Percentiles rank a stretch among this genome's conserved stretches.
Conservation (phyloP, 441 rosid species). For the Populus trichocarpa region DNA sequence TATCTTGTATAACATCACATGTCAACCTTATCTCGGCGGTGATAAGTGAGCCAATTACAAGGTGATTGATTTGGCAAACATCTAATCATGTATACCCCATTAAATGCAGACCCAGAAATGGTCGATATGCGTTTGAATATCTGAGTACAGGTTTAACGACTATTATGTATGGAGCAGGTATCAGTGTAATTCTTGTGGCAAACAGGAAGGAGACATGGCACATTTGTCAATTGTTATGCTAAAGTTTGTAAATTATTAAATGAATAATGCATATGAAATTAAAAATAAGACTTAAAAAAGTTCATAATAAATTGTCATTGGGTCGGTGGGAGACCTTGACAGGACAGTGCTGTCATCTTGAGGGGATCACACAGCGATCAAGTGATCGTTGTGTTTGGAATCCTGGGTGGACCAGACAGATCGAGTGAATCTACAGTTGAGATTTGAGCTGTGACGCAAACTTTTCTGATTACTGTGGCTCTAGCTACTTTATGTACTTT, state of each 20-base stretch:
- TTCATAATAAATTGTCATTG: neutral
- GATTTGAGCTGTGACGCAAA: constrained; percentile 15
- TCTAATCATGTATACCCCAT: neutral
- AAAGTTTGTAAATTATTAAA: neutral
- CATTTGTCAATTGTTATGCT: neutral
- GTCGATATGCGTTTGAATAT: constrained; percentile 8
- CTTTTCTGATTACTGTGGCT: neutral
- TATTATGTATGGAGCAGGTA: neutral
- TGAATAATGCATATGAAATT: neutral
- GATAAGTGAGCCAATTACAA: too few relatives aligned
- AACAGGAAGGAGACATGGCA: too few relatives aligned
- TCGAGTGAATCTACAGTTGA: constrained; percentile 1
- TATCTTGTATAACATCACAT: too few relatives aligned
- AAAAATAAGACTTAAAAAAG: neutral
- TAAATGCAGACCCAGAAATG: neutral
- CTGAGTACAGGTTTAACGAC: constrained; percentile 11
- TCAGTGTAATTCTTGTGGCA: neutral
- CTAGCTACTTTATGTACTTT: neutral
- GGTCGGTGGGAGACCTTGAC: neutral
- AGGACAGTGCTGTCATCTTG: neutral
- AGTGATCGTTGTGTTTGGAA: neutral
- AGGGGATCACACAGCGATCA: too few relatives aligned
- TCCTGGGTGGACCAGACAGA: neutral
- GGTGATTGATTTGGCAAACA: neutral
- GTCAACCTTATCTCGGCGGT: too few relatives aligned